Evolutionary conservation across 352 stramenopile species (phyloP).

Genomic region (Phytophthora capsici): DNA sequence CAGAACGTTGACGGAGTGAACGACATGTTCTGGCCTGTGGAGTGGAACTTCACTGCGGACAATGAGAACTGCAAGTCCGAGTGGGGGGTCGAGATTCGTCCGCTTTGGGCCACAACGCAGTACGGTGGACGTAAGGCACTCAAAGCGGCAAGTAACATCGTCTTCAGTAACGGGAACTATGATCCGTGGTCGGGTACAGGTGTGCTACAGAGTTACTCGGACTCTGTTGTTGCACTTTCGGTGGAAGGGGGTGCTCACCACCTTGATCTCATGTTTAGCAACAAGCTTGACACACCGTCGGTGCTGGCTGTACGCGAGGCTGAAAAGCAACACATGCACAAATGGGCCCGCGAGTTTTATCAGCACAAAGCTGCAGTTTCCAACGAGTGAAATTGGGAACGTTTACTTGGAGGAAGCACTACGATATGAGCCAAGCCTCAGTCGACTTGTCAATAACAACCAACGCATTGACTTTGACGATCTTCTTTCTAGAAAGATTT

Average conservation of each 20-base stretch:
- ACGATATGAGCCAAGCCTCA: background rate
- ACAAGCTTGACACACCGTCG: constrained; percentile 81
- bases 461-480: constrained; percentile 7
- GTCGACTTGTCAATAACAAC: constrained; percentile 6
- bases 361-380: constrained; percentile 31
- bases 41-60: constrained; percentile 70
- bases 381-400: constrained; percentile 17
- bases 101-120: constrained; percentile 70
- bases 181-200: constrained; percentile 93
- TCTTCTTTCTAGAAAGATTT: background rate
- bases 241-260: constrained; percentile 88
- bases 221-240: constrained; percentile 72
- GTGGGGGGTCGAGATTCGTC: constrained; percentile 73
- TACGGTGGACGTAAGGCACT: constrained; percentile 79
- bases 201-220: constrained; percentile 71
- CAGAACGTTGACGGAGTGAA: constrained; percentile 61
- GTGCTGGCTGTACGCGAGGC: constrained; percentile 71
- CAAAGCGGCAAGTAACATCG: constrained; percentile 89
- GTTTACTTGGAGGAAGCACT: background rate
- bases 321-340: constrained; percentile 81
- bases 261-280: constrained; percentile 93
- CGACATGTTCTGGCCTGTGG: constrained; percentile 90
- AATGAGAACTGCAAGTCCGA: constrained; percentile 63
- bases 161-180: constrained; percentile 95
- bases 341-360: constrained; percentile 81